A percentile compares a stretch with the other conserved stretches of the same genome.
These are phyloP conservation scores for Sarocladium oryzae DNA, from an alignment of 2,329 filamentous ascomycete species.

Conservation along the genomic window DNA sequence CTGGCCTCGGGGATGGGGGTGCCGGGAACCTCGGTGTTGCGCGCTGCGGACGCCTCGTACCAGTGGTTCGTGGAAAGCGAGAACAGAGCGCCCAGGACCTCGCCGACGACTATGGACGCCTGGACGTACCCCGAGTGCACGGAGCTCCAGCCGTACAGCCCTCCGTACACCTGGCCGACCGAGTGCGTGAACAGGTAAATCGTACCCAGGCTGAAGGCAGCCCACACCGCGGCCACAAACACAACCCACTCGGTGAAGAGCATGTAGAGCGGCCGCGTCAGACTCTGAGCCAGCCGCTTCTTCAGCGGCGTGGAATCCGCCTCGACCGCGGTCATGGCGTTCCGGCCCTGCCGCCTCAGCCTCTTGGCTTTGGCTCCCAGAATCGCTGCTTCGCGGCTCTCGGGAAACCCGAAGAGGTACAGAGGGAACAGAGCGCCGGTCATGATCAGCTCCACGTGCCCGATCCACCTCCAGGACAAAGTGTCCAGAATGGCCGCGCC, in stretches of 20 bases:
- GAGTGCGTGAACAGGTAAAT: conserved; percentile 21
- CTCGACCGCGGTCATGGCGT: too few relatives aligned
- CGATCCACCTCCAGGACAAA: conserved; percentile 28
- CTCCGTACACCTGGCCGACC: conserved; percentile 15
- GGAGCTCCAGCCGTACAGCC: conserved; percentile 16
- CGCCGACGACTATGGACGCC: too few relatives aligned
- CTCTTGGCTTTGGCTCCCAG: too few relatives aligned
- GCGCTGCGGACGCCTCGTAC: conserved; percentile 33
- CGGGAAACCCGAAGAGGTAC: conserved; percentile 13
- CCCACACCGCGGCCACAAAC: conserved; percentile 40
- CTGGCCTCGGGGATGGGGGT: conserved; percentile 16
- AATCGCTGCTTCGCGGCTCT: too few relatives aligned
- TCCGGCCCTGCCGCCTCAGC: too few relatives aligned
- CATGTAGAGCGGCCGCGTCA: too few relatives aligned
- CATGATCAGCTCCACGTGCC: conserved; percentile 30
- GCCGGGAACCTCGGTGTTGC: conserved; percentile 28
- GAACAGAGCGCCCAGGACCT: conserved; percentile 12
- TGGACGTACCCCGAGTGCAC: conserved; percentile 7
- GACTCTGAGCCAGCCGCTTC: too few relatives aligned
- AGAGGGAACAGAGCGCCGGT: conserved; percentile 35
- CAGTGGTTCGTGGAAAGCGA: conserved; percentile 20
- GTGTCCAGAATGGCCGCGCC: conserved; percentile 21
- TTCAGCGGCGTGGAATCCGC: too few relatives aligned
- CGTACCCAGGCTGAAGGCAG: conserved; percentile 18
- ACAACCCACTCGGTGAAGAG: conserved; percentile 39